Evolutionary conservation across 805 yeast genomes (phyloP).

Genomic region (Dipodascus albidus): DNA sequence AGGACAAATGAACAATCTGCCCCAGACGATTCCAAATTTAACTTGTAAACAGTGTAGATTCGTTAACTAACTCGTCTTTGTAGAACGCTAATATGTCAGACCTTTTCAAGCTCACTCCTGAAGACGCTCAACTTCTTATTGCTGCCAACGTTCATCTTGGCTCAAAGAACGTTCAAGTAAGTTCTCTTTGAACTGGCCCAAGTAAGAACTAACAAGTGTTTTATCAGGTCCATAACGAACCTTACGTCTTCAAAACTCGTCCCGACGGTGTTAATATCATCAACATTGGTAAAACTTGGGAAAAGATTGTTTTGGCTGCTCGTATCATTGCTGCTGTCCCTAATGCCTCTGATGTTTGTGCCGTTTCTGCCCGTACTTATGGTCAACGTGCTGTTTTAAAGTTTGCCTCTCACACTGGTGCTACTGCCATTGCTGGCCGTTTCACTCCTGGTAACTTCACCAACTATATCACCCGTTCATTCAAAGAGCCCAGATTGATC

Average conservation of each 20-base stretch:
- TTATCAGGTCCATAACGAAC: slow-evolving; percentile 68
- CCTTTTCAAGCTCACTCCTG: slow-evolving; percentile 61
- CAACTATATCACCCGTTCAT: slow-evolving; percentile 98
- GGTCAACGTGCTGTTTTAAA: slow-evolving; percentile 99
- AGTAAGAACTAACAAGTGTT: no score
- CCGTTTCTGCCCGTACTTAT: slow-evolving; percentile 97
- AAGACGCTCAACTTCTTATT: slow-evolving; percentile 96
- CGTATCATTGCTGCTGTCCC: slow-evolving; percentile 99
- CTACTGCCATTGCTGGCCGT: slow-evolving; percentile 99
- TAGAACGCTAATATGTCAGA: slow-evolving; percentile 14
- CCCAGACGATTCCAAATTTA: no score
- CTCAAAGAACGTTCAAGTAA: slow-evolving; percentile 90
- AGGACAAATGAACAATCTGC: not conserved
- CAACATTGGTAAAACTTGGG: slow-evolving; percentile 99
- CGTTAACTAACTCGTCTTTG: not conserved
- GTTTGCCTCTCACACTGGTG: slow-evolving; percentile 99
- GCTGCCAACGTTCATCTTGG: slow-evolving; percentile 99
- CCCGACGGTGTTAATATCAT: slow-evolving; percentile 99
- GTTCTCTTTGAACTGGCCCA: not conserved
- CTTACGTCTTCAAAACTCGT: slow-evolving; percentile 82
- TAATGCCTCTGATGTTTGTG: slow-evolving; percentile 96
- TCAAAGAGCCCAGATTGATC: slow-evolving; percentile 99
- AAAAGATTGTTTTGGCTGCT: slow-evolving; percentile 98
- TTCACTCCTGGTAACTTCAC: slow-evolving; percentile 99
- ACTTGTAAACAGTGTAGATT: no score